Conservation (phyloP, 1,284 basidiomycete species). For the Ustilago lituana region DNA sequence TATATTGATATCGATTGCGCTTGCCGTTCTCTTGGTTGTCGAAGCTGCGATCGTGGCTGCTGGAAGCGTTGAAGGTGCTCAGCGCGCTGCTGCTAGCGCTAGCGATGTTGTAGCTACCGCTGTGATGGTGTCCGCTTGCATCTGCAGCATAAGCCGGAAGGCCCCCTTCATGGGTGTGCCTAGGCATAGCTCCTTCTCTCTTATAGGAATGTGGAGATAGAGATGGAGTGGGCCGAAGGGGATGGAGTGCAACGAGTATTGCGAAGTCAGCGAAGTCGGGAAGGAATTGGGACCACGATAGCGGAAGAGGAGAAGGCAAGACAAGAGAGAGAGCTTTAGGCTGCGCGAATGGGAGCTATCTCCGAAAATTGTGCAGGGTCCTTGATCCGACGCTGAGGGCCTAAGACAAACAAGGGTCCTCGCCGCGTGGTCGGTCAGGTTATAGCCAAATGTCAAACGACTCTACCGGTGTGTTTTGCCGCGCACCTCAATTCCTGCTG, state of each 20-base stretch:
- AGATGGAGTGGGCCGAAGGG: not conserved
- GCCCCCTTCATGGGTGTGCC: not conserved
- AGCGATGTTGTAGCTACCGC: not conserved
- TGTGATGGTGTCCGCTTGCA: not conserved
- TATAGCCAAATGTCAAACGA: too few species aligned
- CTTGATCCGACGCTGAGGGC: conserved; percentile 10
- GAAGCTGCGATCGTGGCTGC: conserved; percentile 11
- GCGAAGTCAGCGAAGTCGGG: not conserved
- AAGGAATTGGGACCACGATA: conserved; percentile 5
- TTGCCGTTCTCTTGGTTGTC: conserved; percentile 23
- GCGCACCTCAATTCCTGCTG: too few species aligned
- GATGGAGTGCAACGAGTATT: not conserved
- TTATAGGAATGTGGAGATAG: conserved; percentile 9
- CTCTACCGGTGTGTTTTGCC: too few species aligned
- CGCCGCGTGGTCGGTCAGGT: too few species aligned
- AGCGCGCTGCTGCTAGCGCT: not conserved
- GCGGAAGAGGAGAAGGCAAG: conserved; percentile 2
- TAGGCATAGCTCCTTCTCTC: conserved; percentile 1
- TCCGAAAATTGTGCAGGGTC: conserved; percentile 23
- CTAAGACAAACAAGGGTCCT: conserved; percentile 1
- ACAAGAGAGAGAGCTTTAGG: conserved; percentile 12
- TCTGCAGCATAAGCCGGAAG: conserved; percentile 1
- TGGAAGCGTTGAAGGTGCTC: not conserved
- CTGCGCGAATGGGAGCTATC: conserved; percentile 12
- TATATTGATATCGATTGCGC: conserved; percentile 47